Conservation (phyloP, 2,329 filamentous ascomycete genomes). For the Albophoma yamanashiensis region DNA sequence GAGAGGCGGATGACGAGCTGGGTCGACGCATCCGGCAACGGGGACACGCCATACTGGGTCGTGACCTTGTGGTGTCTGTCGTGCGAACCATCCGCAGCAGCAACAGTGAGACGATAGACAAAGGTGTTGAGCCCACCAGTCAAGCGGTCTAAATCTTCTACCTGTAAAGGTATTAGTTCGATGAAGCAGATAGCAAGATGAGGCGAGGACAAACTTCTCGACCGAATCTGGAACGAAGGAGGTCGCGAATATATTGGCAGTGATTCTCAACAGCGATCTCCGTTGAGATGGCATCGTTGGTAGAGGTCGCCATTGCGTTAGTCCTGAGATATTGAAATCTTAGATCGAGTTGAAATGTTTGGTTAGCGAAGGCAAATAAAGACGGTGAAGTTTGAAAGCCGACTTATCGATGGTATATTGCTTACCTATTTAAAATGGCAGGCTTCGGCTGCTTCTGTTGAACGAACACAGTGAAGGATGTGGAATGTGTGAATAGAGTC, state of each 20-base stretch:
- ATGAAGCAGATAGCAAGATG: neutral
- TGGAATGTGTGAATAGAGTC: no score
- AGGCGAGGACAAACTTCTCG: neutral
- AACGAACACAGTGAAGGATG: no score
- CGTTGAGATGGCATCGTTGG: neutral
- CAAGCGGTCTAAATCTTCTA: neutral
- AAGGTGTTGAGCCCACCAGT: neutral
- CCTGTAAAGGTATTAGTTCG: neutral
- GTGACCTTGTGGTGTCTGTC: neutral
- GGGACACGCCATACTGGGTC: neutral
- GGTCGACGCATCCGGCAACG: neutral
- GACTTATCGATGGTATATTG: neutral
- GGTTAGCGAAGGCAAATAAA: neutral
- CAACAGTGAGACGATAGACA: neutral
- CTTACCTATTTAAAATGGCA: neutral
- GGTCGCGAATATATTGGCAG: neutral
- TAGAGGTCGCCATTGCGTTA: neutral
- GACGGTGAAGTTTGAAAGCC: neutral
- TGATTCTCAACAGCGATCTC: neutral
- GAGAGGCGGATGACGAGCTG: neutral
- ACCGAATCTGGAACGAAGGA: neutral
- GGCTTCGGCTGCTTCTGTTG: neutral
- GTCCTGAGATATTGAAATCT: neutral
- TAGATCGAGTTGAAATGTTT: neutral
- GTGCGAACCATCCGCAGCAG: neutral